Percentiles rank a stretch among this genome's conserved stretches.
Conservation (phyloP, 345 rosid species). For the Xanthoceras sorbifolium region DNA sequence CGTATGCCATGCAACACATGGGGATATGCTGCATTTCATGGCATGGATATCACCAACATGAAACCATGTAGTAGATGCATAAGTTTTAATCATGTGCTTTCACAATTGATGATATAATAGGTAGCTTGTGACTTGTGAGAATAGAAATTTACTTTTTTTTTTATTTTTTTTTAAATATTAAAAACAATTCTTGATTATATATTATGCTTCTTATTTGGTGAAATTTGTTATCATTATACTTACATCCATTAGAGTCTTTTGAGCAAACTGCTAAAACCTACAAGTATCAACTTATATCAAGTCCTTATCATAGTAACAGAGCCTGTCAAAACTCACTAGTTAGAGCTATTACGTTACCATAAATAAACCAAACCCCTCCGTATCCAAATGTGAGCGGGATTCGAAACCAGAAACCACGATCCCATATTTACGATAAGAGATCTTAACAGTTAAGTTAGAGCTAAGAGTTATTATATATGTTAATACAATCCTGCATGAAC, state of each 20-base stretch:
- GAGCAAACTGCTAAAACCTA: not conserved
- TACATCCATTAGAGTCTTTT: no score
- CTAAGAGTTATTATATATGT: not conserved
- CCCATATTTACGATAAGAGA: not conserved
- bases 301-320: not conserved
- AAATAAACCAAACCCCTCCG: not conserved
- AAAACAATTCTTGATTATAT: not conserved
- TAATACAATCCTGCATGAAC: not conserved
- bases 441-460: not conserved
- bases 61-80: not conserved
- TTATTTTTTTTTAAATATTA: not conserved
- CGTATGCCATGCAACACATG: constrained; percentile 1
- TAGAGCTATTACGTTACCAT: not conserved
- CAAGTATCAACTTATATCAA: not conserved
- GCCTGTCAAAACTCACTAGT: not conserved
- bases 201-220: not conserved
- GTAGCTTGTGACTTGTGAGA: not conserved
- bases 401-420: not conserved
- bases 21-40: constrained; percentile 1
- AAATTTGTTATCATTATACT: no score
- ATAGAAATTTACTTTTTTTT: not conserved
- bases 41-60: not conserved
- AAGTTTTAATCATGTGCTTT: not conserved
- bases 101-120: not conserved
- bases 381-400: not conserved